These are phyloP conservation scores for Calonectria crousiana DNA, from an alignment of 2,329 filamentous ascomycete species.

Conservation along the genomic window DNA sequence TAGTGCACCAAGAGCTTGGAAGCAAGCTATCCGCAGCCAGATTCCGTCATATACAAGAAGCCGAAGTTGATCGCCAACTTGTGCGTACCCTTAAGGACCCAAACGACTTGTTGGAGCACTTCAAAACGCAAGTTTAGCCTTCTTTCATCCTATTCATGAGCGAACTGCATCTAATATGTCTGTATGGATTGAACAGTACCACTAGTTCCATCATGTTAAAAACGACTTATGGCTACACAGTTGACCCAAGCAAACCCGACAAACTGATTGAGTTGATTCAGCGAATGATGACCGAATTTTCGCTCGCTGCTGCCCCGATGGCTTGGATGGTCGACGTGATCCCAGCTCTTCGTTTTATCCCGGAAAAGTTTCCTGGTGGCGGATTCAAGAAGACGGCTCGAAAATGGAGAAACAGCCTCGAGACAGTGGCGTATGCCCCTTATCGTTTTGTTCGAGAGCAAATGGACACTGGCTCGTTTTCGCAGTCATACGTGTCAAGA, in stretches of 20 bases:
- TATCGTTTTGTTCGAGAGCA: neutral
- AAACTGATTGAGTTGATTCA: neutral
- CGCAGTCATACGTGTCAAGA: neutral
- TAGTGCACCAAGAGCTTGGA: neutral
- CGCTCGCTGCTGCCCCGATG: neutral
- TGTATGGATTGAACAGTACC: neutral
- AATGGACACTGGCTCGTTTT: neutral
- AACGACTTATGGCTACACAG: neutral
- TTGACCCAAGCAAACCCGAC: neutral
- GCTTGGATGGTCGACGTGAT: neutral
- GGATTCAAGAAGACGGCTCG: neutral
- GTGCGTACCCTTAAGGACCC: neutral
- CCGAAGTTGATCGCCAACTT: neutral
- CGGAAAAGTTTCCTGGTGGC: neutral
- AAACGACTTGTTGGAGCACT: neutral
- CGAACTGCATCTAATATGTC: neutral
- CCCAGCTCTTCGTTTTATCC: neutral
- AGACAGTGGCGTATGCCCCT: neutral
- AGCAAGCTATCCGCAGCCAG: neutral
- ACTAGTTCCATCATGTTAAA: neutral
- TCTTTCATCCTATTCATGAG: neutral
- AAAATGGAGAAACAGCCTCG: neutral
- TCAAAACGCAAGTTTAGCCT: neutral
- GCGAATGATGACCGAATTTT: neutral
- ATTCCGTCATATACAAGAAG: neutral